A percentile compares a stretch with the other conserved stretches of the same genome.
phyloP scores from a whole-genome alignment of 2,329 filamentous ascomycete genomes.

The Penicillium hesseltinei region DNA sequence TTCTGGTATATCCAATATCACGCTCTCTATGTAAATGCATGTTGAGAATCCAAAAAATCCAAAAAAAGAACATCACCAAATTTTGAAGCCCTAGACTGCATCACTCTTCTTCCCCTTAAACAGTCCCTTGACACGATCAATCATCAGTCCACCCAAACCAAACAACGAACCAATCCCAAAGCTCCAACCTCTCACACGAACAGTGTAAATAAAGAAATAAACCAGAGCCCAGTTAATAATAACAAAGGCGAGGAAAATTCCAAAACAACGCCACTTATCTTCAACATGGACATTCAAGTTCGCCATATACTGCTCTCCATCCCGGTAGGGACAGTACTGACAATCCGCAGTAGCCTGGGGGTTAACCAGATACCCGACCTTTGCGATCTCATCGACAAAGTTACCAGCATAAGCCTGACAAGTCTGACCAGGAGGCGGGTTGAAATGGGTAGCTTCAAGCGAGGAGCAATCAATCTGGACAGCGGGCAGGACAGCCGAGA shows the following conservation, averaged over 20 bases:
- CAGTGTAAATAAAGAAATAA: conserved; percentile 75
- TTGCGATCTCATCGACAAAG: conserved; percentile 53
- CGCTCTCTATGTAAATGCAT: conserved; percentile 26
- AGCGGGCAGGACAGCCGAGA: conserved; percentile 60
- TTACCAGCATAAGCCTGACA: conserved; percentile 63
- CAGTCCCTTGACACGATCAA: conserved; percentile 33
- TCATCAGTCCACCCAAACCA: conserved; percentile 44
- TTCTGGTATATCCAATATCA: not conserved
- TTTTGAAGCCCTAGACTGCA: conserved; percentile 14
- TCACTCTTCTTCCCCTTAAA: conserved; percentile 25
- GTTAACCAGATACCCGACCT: conserved; percentile 63
- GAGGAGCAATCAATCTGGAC: conserved; percentile 52
- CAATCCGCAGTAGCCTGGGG: conserved; percentile 58
- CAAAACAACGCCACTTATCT: conserved; percentile 72
- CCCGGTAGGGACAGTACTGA: conserved; percentile 66
- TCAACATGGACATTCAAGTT: conserved; percentile 54
- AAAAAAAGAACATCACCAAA: not conserved
- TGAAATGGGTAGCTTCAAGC: conserved; percentile 63
- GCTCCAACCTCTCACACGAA: conserved; percentile 66
- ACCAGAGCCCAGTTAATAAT: conserved; percentile 69
- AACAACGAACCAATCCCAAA: conserved; percentile 66
- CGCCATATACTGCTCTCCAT: conserved; percentile 65
- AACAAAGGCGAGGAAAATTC: conserved; percentile 69
- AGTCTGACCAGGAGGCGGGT: conserved; percentile 62
- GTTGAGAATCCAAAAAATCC: conserved; percentile 1